Evolutionary conservation across 805 yeast genomes (phyloP), one percentile per base, ranked within the genome.

Genomic region (Myxozyma sirexii): DNA sequence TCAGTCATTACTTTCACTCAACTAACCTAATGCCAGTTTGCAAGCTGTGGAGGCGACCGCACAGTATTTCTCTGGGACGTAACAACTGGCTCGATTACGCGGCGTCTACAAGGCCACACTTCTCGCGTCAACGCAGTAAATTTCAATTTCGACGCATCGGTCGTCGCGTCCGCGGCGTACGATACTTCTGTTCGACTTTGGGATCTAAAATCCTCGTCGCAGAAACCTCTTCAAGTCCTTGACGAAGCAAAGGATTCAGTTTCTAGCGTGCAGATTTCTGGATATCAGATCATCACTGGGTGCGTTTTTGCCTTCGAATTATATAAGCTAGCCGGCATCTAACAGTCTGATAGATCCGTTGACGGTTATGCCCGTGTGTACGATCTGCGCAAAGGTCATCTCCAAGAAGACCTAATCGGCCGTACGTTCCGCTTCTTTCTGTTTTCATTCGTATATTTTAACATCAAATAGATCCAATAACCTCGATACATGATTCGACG

Each of bases 181-280:
- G 77, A 74, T 50, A 65, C 71, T 6, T 65, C 68, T 1, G 75
- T 71, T 17, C 65, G 70, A 24, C 49, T 72, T 5, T 74, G 77
- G 77, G 77, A 74, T 59, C 42, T 60, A 27, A 56, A 72, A 38
- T 57, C 72, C 2, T 29, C 57, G 0, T 44, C 59, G 1, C 44
- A 44, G 27, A 68, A 57, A 21, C 79, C 80, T 1, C 62, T 76
- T 0, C 81, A 77, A 62, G 58, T 66, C 15, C 71, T 75, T 21
- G 56, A 60, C 0, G 75, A 75, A 10, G 71, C 75, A 52, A 57
- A 60, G 37, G 80, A 75, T 52, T 66, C 73, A n/a, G 67, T 74
- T 1, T 60, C 72, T 8, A 46, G 62, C 8, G 69, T 74, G 7
- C 58, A 39, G 8, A 57, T 72, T 2, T 42, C 55, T 1, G 62